Base-by-base conservation (phyloP, 805 yeast species). In the Nematodospora valgi region DNA sequence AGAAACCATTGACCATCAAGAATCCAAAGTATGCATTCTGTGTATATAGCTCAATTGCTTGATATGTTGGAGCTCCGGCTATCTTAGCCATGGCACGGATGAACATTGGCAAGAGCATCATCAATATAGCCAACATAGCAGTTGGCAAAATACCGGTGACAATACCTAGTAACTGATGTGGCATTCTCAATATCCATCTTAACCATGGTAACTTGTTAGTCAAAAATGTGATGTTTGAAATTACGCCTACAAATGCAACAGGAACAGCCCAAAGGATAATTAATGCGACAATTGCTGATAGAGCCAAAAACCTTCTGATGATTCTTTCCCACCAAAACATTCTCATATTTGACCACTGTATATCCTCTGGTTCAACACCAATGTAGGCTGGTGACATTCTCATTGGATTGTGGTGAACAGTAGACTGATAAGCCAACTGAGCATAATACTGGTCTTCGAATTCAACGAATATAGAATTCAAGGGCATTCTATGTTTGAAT, bases 191-290 rank as follows among this genome's bases (percentile, higher is more conserved):
- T 48, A 91, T 74, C 62, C 86, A 93, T 25, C 70, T 60, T 53
- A 91, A 72, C 69, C 86, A 93, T 6, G 69, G 86, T 20, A 91
- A 75, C 43, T 74, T 74, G 23, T 72, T 66, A 24, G 84, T 86
- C 54, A 88, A 69, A 52, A 73, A 81, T 45, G 82, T 78, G 47
- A 91, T 75, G 61, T 91, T 93, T 16, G 98, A 91, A 45, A 93
- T 82, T 48, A 79, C 74, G 76, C 98, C 98, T 34, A 91, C 96
- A 51, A 87, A 88, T n/a, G 97, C 95, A 25, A 91, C 97, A 7
- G 98, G 98, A 49, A 91, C 80, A 27, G 95, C 81, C 98, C 98
- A 91, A 63, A 88, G 87, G 31, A 91, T 76, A 34, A 82, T 67
- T 28, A 81, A 48, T 1, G 79, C 84, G 15, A 61, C 48, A 36